Conservation (phyloP, 306 rosid species). For the Abrus precatorius region DNA sequence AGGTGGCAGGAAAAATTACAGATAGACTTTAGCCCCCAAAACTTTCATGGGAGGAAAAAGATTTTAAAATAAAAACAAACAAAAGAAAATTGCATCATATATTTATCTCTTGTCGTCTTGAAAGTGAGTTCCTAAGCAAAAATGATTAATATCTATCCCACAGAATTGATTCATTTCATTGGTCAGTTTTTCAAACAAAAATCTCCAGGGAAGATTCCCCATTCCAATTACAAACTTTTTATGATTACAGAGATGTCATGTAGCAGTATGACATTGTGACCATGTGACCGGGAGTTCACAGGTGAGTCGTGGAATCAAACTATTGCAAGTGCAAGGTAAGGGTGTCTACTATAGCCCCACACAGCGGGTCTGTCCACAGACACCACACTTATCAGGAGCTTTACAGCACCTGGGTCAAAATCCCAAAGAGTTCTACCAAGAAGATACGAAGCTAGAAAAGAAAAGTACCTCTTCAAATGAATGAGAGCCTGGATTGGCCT, state of each 20-base stretch:
- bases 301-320: not conserved
- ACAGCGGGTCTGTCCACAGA: not conserved
- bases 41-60: not conserved
- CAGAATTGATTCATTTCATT: slow-evolving; percentile 28
- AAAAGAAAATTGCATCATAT: not conserved
- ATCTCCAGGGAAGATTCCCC: not conserved
- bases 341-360: not conserved
- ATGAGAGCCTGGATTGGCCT: slow-evolving; percentile 74
- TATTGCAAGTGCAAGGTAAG: not conserved
- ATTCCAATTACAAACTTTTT: not conserved
- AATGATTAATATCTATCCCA: slow-evolving; percentile 17
- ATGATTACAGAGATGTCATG: slow-evolving; percentile 15
- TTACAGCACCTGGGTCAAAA: slow-evolving; percentile 8
- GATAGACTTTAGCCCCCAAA: not conserved
- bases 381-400: not conserved
- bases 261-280: not conserved
- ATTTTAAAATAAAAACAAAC: not conserved
- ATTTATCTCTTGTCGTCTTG: not conserved
- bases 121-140: slow-evolving; percentile 15
- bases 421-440: not conserved
- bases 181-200: slow-evolving; percentile 14
- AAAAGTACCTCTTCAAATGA: slow-evolving; percentile 87
- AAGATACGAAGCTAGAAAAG: slow-evolving; percentile 36
- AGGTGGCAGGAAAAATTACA: slow-evolving; percentile 2
- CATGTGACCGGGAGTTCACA: not conserved